These are phyloP conservation scores for Scedosporium minutisporum DNA, from an alignment of 2,329 filamentous ascomycete genomes.

Conservation along the genomic window DNA sequence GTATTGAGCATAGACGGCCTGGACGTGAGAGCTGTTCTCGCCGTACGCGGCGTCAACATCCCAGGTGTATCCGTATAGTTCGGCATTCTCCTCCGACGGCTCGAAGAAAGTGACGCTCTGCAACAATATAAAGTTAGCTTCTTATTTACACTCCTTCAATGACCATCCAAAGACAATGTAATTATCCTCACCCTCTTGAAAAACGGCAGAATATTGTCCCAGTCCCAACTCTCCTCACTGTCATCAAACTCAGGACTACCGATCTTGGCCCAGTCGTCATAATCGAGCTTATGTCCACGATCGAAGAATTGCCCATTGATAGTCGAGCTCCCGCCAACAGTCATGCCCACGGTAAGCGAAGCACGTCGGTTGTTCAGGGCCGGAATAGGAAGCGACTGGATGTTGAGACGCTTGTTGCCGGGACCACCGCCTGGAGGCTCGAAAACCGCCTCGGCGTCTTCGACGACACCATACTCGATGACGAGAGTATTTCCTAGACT, in stretches of 20 bases:
- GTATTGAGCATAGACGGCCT: slow-evolving; percentile 21
- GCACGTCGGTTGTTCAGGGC: slow-evolving; percentile 17
- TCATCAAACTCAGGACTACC: slow-evolving; percentile 16
- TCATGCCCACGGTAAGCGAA: slow-evolving; percentile 20
- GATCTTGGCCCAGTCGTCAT: slow-evolving; percentile 24
- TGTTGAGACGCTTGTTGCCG: slow-evolving; percentile 14
- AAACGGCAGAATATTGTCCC: slow-evolving; percentile 23
- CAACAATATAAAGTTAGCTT: not conserved
- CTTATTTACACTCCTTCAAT: not conserved
- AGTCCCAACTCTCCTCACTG: slow-evolving; percentile 21
- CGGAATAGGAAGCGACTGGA: slow-evolving; percentile 15
- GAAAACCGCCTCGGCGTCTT: slow-evolving; percentile 14
- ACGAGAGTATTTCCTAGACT: slow-evolving; percentile 11
- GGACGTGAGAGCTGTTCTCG: slow-evolving; percentile 16
- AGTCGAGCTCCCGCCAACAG: slow-evolving; percentile 25
- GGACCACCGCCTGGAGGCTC: slow-evolving; percentile 16
- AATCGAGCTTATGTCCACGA: slow-evolving; percentile 23
- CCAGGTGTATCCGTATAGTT: slow-evolving; percentile 21
- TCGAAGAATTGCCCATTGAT: slow-evolving; percentile 30
- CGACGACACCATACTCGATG: slow-evolving; percentile 13
- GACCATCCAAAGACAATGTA: not conserved
- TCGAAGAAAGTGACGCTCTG: slow-evolving; percentile 11
- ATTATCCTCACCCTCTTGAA: slow-evolving; percentile 23
- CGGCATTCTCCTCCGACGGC: slow-evolving; percentile 15
- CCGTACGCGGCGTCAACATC: slow-evolving; percentile 19